These are phyloP conservation scores for Lentinula aciculospora DNA, from an alignment of 768 basidiomycete genomes.

Conservation along the genomic window DNA sequence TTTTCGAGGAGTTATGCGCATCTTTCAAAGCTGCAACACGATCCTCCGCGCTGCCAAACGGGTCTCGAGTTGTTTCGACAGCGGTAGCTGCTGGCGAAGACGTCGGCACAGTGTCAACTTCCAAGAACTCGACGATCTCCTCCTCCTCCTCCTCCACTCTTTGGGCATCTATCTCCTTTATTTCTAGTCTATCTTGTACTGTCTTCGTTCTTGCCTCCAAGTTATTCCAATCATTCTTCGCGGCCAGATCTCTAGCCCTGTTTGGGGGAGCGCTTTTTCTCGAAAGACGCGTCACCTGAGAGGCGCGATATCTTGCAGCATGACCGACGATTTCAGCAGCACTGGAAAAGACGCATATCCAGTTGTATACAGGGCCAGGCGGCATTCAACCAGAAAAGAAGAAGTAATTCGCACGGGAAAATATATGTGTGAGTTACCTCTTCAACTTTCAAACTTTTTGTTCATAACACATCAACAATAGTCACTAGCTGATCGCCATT, in stretches of 20 bases:
- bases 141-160: background rate
- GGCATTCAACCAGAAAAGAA: slow-evolving; percentile 41
- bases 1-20: background rate
- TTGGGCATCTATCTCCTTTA: background rate
- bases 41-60: background rate
- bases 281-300: slow-evolving; percentile 23
- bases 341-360: slow-evolving; percentile 62
- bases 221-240: background rate
- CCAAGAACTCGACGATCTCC: background rate
- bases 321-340: slow-evolving; percentile 55
- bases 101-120: background rate
- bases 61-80: background rate
- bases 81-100: background rate
- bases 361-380: slow-evolving; percentile 65
- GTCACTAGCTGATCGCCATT: too few species aligned
- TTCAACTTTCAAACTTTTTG: too few species aligned
- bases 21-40: background rate
- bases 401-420: too few species aligned
- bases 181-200: background rate
- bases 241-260: background rate
- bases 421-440: too few species aligned
- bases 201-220: background rate
- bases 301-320: slow-evolving; percentile 54
- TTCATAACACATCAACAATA: too few species aligned
- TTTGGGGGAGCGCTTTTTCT: background rate